Evolutionary conservation across 2,329 filamentous ascomycete species (phyloP).

Genomic region (Hymenoscyphus fraxineus): DNA sequence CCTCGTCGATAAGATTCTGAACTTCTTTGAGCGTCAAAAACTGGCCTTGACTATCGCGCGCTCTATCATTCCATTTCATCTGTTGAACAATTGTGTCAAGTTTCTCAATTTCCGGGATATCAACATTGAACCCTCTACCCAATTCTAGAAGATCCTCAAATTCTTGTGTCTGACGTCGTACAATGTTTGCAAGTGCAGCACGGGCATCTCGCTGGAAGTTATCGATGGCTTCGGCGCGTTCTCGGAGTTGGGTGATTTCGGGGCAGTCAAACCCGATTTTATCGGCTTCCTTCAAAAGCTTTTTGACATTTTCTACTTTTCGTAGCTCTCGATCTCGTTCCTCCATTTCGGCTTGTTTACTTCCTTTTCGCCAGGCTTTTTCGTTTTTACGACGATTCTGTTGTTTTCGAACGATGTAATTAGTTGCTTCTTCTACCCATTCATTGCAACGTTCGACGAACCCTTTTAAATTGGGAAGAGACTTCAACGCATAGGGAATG

Average conservation of each 20-base stretch:
- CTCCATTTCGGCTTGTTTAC: conserved; percentile 76
- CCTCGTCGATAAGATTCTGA: conserved; percentile 71
- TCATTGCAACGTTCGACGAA: conserved; percentile 97
- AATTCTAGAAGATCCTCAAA: conserved; percentile 89
- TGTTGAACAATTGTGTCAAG: conserved; percentile 79
- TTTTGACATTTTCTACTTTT: conserved; percentile 83
- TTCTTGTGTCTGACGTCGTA: conserved; percentile 62
- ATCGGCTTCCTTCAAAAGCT: conserved; percentile 76
- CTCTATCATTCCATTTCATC: conserved; percentile 83
- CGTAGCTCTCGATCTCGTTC: conserved; percentile 80
- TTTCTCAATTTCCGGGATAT: conserved; percentile 81
- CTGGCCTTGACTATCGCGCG: conserved; percentile 58
- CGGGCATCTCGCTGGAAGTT: conserved; percentile 77
- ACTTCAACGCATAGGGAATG: conserved; percentile 85
- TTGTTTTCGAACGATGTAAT: conserved; percentile 95
- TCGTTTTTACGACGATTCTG: conserved; percentile 96
- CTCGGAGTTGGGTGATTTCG: conserved; percentile 80
- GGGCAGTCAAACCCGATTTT: conserved; percentile 89
- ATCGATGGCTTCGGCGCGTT: conserved; percentile 80
- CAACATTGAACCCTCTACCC: conserved; percentile 84
- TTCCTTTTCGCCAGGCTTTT: conserved; percentile 73
- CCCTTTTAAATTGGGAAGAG: conserved; percentile 73
- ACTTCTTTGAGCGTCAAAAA: conserved; percentile 76
- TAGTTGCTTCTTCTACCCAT: conserved; percentile 95
- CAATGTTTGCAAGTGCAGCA: conserved; percentile 63